Conservation (phyloP, 192 early-diverging fungal genomes). For the Geranomyces variabilis region DNA sequence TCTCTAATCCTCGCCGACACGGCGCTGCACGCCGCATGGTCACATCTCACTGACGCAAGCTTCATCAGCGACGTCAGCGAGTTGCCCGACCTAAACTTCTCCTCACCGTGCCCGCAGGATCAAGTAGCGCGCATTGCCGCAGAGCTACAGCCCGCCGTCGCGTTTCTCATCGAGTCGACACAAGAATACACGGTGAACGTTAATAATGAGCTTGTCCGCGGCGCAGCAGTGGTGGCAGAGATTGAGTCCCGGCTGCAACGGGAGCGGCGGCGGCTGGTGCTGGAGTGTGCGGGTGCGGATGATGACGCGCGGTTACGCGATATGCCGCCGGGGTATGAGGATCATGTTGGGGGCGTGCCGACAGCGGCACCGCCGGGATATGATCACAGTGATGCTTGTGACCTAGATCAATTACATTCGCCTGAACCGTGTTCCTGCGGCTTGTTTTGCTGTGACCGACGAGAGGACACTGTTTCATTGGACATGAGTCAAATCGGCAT, state of each 20-base stretch:
- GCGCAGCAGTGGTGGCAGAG: neutral
- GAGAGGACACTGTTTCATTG: too few species aligned
- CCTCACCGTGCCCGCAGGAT: neutral
- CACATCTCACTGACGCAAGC: constrained; percentile 8
- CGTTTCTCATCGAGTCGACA: neutral
- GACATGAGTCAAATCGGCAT: too few species aligned
- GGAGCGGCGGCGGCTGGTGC: neutral
- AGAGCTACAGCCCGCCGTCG: neutral
- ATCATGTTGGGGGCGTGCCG: neutral
- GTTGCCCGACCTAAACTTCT: neutral
- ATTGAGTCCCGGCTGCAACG: neutral
- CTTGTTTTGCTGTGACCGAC: too few species aligned
- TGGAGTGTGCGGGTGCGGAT: neutral
- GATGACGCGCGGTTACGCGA: neutral
- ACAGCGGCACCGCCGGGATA: neutral
- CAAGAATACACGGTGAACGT: neutral
- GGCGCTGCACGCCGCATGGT: neutral
- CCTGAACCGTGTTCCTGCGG: too few species aligned
- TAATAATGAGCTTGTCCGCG: neutral
- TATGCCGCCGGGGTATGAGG: neutral
- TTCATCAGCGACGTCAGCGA: neutral
- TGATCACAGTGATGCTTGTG: neutral
- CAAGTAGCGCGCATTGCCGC: neutral
- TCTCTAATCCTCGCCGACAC: constrained; percentile 1
- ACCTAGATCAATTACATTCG: too few species aligned